These are phyloP conservation scores for Sherardia arvensis DNA, from an alignment of 257 asterid genomes.

Conservation along the genomic window DNA sequence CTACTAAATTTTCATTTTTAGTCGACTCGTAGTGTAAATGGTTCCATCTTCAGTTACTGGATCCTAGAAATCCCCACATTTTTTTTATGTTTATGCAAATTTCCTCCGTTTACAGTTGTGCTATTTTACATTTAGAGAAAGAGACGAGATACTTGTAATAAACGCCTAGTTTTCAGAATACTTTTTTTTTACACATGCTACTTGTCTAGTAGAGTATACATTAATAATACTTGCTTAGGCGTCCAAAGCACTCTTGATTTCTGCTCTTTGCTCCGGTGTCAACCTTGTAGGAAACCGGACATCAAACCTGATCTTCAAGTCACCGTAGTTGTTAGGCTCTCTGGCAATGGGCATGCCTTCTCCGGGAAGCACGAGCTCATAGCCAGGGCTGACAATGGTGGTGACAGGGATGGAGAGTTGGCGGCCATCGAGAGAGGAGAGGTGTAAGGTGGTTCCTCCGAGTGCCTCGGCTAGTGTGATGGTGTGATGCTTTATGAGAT, in stretches of 20 bases:
- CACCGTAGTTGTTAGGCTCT: slow-evolving; percentile 51
- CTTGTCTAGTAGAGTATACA: not conserved
- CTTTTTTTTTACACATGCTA: not conserved
- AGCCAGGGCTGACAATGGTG: slow-evolving; percentile 33
- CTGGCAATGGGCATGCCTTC: slow-evolving; percentile 84
- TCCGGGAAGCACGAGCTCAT: slow-evolving; percentile 44
- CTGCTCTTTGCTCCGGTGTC: slow-evolving; percentile 53
- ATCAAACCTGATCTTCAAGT: slow-evolving; percentile 53
- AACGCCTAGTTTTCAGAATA: not conserved
- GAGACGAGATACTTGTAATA: not conserved
- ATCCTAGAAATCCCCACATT: not conserved
- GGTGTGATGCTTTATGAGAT: slow-evolving; percentile 29
- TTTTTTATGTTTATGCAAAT: no score
- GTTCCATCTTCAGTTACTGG: not conserved
- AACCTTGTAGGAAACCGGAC: slow-evolving; percentile 58
- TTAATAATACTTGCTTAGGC: slow-evolving; percentile 17
- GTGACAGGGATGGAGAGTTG: slow-evolving; percentile 39
- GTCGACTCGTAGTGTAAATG: slow-evolving; percentile 6
- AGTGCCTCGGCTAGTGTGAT: slow-evolving; percentile 57
- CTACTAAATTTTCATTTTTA: slow-evolving; percentile 8
- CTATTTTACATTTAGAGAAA: not conserved
- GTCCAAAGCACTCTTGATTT: slow-evolving; percentile 42
- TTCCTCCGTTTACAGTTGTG: no score
- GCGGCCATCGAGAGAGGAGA: slow-evolving; percentile 49
- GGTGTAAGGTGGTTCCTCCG: slow-evolving; percentile 43